These are phyloP conservation scores for Hebeloma cylindrosporum DNA, from an alignment of 768 basidiomycete genomes.

Conservation along the genomic window DNA sequence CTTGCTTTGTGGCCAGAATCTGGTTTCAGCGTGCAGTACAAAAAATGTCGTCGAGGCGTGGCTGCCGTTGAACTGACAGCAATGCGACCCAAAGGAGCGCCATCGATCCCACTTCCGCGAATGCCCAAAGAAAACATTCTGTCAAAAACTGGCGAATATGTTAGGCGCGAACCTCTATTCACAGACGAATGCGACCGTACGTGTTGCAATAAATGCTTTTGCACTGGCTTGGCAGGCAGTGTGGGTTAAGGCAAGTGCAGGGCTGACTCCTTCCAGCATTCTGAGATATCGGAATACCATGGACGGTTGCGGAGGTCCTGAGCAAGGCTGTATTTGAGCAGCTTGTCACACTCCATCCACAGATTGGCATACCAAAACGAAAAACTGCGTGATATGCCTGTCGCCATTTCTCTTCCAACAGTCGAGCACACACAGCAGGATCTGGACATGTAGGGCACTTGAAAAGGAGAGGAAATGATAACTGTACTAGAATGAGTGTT, in stretches of 20 bases:
- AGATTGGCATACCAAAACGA: conserved; percentile 62
- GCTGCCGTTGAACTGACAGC: conserved; percentile 64
- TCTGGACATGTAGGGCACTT: conserved; percentile 89
- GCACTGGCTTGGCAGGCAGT: conserved; percentile 88
- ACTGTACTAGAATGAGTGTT: neutral
- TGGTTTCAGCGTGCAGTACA: conserved; percentile 75
- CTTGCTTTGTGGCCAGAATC: conserved; percentile 49
- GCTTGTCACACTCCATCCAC: neutral
- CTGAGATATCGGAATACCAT: conserved; percentile 93
- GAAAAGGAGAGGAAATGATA: neutral
- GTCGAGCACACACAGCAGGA: conserved; percentile 68
- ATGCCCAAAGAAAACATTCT: conserved; percentile 87
- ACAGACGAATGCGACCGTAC: conserved; percentile 41
- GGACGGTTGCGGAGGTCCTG: conserved; percentile 83
- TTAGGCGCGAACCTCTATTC: conserved; percentile 2
- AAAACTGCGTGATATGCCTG: conserved; percentile 86
- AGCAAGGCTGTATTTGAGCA: conserved; percentile 4
- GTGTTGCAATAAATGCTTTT: conserved; percentile 82
- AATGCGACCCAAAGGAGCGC: conserved; percentile 60
- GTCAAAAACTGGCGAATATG: conserved; percentile 64
- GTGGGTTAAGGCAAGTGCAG: conserved; percentile 82
- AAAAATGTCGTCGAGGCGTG: conserved; percentile 77
- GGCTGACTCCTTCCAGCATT: conserved; percentile 87
- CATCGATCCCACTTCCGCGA: conserved; percentile 71
- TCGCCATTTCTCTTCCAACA: conserved; percentile 92